These are phyloP conservation scores for Aspergillus ustus DNA, from an alignment of 2,329 filamentous ascomycete genomes.

Conservation along the genomic window DNA sequence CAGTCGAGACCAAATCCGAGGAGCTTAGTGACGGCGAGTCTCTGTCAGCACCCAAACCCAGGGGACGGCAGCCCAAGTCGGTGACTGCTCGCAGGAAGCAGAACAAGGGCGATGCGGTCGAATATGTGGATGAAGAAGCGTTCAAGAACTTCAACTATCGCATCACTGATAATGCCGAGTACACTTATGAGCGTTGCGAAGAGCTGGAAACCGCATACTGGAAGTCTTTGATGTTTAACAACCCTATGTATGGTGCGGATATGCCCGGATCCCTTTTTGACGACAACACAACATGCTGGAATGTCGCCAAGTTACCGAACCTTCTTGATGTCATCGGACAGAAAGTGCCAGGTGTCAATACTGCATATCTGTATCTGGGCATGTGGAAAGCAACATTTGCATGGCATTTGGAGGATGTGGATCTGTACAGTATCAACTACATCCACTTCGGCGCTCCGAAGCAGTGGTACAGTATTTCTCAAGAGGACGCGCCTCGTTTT, in stretches of 20 bases:
- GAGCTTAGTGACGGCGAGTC: slow-evolving; percentile 50
- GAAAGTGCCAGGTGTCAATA: slow-evolving; percentile 97
- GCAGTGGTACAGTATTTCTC: slow-evolving; percentile 99
- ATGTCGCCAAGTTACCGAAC: slow-evolving; percentile 92
- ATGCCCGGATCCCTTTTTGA: slow-evolving; percentile 95
- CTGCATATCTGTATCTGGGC: slow-evolving; percentile 93
- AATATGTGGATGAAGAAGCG: slow-evolving; percentile 83
- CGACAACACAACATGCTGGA: slow-evolving; percentile 81
- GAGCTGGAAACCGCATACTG: slow-evolving; percentile 95
- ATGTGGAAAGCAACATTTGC: slow-evolving; percentile 99
- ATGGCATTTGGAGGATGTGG: slow-evolving; percentile 98
- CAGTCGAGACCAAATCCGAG: slow-evolving; percentile 61
- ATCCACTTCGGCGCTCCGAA: slow-evolving; percentile 98
- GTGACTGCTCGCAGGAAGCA: slow-evolving; percentile 87
- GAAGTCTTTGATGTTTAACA: slow-evolving; percentile 95
- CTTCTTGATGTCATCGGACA: slow-evolving; percentile 91
- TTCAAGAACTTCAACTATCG: slow-evolving; percentile 92
- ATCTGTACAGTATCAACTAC: slow-evolving; percentile 99
- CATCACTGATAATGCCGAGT: slow-evolving; percentile 82
- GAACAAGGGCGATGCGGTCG: slow-evolving; percentile 76
- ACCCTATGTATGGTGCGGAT: slow-evolving; percentile 93
- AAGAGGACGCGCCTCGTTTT: slow-evolving; percentile 89
- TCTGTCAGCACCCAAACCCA: slow-evolving; percentile 47
- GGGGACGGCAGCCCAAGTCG: slow-evolving; percentile 67
- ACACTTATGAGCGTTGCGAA: slow-evolving; percentile 86